Conservation (phyloP, 2,329 filamentous ascomycete genomes). For the Hypoxylon sp. region DNA sequence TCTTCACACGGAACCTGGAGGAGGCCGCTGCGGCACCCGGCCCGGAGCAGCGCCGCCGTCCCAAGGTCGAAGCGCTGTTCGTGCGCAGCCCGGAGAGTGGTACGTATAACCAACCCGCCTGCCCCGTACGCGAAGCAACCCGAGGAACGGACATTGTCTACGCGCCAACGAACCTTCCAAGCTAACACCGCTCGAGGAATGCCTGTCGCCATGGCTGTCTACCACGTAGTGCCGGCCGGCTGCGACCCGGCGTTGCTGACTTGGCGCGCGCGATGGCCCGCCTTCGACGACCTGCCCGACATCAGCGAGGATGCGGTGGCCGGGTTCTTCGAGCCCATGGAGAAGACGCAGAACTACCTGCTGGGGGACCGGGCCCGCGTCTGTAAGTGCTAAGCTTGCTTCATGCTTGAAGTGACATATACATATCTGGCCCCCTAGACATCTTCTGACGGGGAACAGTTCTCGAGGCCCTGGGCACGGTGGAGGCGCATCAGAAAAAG, state of each 20-base stretch:
- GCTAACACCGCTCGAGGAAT: too few species aligned
- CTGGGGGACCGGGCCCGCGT: constrained; percentile 17
- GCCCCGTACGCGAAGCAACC: too few species aligned
- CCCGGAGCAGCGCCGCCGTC: neutral
- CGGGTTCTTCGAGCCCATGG: constrained; percentile 18
- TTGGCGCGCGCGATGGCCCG: constrained; percentile 18
- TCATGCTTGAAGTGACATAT: neutral
- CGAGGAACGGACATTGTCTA: too few species aligned
- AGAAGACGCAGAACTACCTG: constrained; percentile 15
- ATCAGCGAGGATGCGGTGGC: constrained; percentile 12
- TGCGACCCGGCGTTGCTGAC: constrained; percentile 4
- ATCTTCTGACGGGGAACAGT: constrained; percentile 3
- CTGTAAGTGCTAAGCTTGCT: constrained; percentile 5
- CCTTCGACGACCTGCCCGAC: constrained; percentile 15
- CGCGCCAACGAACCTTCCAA: too few species aligned
- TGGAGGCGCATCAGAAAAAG: constrained; percentile 15
- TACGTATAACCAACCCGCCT: neutral
- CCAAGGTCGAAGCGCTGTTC: constrained; percentile 1
- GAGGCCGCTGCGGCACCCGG: neutral
- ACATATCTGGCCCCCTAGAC: neutral
- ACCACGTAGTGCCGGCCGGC: constrained; percentile 14
- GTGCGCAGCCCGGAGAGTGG: constrained; percentile 11
- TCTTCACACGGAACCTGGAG: constrained; percentile 7
- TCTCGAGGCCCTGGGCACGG: constrained; percentile 23
- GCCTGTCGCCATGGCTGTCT: constrained; percentile 21